A percentile compares a stretch with the other conserved stretches of the same genome.
Evolutionary conservation across 805 yeast species (phyloP).

Genomic region (Yamadazyma kitorensis): DNA sequence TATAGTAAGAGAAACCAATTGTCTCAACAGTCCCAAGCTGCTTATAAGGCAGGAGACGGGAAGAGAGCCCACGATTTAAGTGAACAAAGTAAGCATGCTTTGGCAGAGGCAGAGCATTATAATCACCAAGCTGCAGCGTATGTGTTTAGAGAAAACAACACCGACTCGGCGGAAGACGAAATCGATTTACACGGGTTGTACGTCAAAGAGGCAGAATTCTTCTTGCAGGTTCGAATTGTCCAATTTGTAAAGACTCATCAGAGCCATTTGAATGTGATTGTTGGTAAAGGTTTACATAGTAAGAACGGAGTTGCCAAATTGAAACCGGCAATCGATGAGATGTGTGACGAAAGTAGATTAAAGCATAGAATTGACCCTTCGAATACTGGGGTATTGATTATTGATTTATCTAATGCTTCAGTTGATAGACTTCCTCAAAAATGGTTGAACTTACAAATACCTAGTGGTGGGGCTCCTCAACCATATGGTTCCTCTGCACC

Average conservation of each 20-base stretch:
- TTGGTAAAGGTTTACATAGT: conserved; percentile 91
- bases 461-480: conserved; percentile 15
- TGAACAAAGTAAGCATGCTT: conserved; percentile 60
- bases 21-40: conserved; percentile 69
- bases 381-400: conserved; percentile 77
- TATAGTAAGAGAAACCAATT: conserved; percentile 53
- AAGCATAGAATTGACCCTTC: conserved; percentile 60
- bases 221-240: conserved; percentile 69
- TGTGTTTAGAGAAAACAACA: conserved; percentile 83
- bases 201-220: conserved; percentile 83
- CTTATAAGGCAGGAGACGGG: conserved; percentile 74
- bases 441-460: conserved; percentile 21
- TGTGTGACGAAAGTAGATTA: conserved; percentile 67
- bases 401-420: conserved; percentile 47
- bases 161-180: conserved; percentile 81
- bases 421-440: conserved; percentile 28
- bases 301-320: conserved; percentile 78
- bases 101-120: conserved; percentile 58
- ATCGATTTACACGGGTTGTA: conserved; percentile 91
- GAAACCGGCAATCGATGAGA: conserved; percentile 81
- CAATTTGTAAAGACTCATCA: conserved; percentile 61
- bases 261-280: conserved; percentile 71
- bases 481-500: conserved; percentile 19
- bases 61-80: conserved; percentile 71
- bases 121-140: conserved; percentile 86